A percentile compares a stretch with the other conserved stretches of the same genome.
Evolutionary conservation across 108 stramenopile genomes (phyloP).

Genomic region (Nannochloropsis gaditana): DNA sequence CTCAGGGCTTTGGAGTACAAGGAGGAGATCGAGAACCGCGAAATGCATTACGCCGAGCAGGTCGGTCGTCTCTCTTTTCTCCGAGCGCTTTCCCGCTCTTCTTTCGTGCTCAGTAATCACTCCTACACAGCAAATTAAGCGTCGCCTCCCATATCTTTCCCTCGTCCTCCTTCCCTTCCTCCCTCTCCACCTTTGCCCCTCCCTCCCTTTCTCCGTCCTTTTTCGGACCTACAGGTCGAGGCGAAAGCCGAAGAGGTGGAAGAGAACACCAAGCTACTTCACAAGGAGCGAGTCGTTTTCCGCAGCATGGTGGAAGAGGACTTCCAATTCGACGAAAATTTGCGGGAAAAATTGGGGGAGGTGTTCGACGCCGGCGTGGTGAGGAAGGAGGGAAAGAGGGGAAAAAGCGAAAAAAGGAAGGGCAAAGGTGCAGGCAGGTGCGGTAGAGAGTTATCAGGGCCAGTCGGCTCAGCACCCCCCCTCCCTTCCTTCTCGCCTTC

Average conservation of each 20-base stretch:
- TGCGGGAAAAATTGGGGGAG: neutral
- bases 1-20: neutral
- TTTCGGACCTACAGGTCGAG: neutral
- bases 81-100: neutral
- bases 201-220: neutral
- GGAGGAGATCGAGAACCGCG: constrained; percentile 4
- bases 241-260: neutral
- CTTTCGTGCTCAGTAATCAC: neutral
- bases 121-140: too few species aligned
- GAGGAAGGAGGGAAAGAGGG: neutral
- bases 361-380: neutral
- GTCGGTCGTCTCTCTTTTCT: neutral
- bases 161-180: neutral
- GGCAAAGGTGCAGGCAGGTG: neutral
- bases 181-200: neutral
- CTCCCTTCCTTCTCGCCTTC: neutral
- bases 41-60: constrained; percentile 4
- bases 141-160: too few species aligned
- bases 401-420: neutral
- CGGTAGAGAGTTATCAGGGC: neutral
- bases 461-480: neutral
- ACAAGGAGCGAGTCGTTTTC: neutral
- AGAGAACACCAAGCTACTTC: neutral
- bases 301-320: neutral
- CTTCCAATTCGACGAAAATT: neutral